phyloP scores from a whole-genome alignment of 345 rosid species.

The Bruguiera gymnorhiza region DNA sequence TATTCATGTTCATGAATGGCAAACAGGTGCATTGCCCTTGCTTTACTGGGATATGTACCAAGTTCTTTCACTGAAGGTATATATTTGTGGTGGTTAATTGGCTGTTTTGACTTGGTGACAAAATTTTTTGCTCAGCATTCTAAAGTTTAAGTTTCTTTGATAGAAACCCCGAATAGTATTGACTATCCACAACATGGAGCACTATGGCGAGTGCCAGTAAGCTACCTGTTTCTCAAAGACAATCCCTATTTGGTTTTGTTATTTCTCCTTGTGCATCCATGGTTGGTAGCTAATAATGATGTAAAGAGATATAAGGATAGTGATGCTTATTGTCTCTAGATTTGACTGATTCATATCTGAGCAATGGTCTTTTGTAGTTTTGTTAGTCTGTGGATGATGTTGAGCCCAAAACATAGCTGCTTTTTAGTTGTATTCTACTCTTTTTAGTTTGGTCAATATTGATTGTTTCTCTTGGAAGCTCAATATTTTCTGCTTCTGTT shows the following conservation, averaged over 20 bases:
- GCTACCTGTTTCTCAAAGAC: conserved; percentile 2
- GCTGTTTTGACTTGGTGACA: background rate
- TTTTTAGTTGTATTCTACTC: background rate
- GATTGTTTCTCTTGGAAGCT: background rate
- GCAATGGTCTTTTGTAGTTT: no score
- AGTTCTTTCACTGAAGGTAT: conserved; percentile 45
- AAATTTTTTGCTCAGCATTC: background rate
- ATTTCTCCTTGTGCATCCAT: background rate
- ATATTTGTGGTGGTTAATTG: background rate
- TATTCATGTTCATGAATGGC: conserved; percentile 66
- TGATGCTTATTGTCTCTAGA: no score
- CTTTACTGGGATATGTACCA: conserved; percentile 66
- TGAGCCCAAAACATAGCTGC: background rate
- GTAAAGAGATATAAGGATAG: background rate
- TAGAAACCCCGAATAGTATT: conserved; percentile 54
- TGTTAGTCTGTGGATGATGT: no score
- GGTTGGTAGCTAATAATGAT: background rate
- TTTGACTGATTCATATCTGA: no score
- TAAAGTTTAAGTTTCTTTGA: background rate
- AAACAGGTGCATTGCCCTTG: conserved; percentile 50
- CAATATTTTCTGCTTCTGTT: background rate
- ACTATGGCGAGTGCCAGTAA: conserved; percentile 54
- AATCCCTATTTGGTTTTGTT: no score
- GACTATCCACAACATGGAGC: conserved; percentile 61
- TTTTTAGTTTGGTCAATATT: background rate